Conservation (phyloP, 1,284 basidiomycete genomes). For the Heterobasidion parviporum region DNA sequence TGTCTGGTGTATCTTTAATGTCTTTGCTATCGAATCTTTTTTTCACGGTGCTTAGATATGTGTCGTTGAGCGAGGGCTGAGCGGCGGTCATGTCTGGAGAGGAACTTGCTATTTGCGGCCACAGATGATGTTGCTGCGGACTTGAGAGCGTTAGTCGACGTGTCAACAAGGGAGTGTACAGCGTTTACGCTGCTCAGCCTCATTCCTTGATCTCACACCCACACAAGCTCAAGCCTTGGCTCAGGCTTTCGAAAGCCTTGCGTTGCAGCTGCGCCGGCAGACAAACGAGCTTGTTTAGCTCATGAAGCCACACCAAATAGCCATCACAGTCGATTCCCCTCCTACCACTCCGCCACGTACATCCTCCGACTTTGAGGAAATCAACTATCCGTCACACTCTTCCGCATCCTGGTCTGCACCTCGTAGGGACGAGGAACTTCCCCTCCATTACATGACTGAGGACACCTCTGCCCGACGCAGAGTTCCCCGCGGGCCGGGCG, state of each 20-base stretch:
- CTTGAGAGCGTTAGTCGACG: neutral
- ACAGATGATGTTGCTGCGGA: neutral
- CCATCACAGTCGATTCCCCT: conserved; percentile 61
- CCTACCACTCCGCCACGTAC: conserved; percentile 25
- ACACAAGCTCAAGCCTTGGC: too few species aligned
- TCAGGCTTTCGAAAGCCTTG: too few species aligned
- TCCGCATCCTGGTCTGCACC: conserved; percentile 25
- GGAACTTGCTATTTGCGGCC: neutral
- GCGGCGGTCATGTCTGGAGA: neutral
- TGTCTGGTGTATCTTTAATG: conserved; percentile 9
- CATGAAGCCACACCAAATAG: conserved; percentile 59
- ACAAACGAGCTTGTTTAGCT: conserved; percentile 16
- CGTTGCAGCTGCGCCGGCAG: neutral
- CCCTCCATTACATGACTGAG: conserved; percentile 64
- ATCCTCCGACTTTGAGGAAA: conserved; percentile 66
- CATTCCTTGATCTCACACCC: neutral
- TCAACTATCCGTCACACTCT: conserved; percentile 45
- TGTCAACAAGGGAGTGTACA: neutral
- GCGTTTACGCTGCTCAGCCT: neutral
- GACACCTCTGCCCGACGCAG: conserved; percentile 55
- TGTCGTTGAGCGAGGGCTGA: too few species aligned
- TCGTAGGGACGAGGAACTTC: conserved; percentile 46
- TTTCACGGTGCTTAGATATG: neutral
- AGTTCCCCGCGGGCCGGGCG: conserved; percentile 36
- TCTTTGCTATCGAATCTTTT: conserved; percentile 12